phyloP scores from a whole-genome alignment of 1,139 yeast species.

The Geotrichum citri-aurantii region DNA sequence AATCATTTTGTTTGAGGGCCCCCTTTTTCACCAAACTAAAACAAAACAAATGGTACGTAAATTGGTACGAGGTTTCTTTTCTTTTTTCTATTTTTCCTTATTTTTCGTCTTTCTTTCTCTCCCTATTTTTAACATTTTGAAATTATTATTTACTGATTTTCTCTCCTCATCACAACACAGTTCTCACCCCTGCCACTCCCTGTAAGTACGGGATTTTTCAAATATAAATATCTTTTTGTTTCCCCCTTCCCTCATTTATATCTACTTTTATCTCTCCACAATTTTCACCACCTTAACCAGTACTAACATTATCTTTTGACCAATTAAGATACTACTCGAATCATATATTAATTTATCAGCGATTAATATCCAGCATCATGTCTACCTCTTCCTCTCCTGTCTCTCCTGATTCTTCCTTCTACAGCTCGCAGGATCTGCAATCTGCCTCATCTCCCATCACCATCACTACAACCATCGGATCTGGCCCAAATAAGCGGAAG shows the following conservation, averaged over 20 bases:
- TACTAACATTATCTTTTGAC: background rate
- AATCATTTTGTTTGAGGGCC: background rate
- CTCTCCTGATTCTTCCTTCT: constrained; percentile 1
- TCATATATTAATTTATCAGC: background rate
- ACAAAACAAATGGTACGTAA: background rate
- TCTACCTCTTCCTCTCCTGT: background rate
- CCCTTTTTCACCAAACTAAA: too few relatives aligned
- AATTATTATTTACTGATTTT: background rate
- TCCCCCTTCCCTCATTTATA: background rate
- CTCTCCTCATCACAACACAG: background rate
- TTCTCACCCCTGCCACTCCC: background rate
- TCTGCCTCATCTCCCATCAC: constrained; percentile 11
- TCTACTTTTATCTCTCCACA: background rate
- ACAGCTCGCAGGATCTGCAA: background rate
- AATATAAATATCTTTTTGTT: constrained; percentile 2
- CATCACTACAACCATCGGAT: constrained; percentile 19
- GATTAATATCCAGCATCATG: background rate
- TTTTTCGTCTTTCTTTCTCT: background rate
- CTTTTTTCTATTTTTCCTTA: background rate
- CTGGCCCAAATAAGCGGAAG: constrained; percentile 28
- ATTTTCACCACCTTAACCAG: background rate
- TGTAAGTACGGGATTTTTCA: background rate
- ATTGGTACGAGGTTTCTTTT: background rate
- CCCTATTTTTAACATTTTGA: background rate
- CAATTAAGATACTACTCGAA: too few relatives aligned